phyloP scores from a whole-genome alignment of 176 grass and related monocot species.

The bread wheat (Triticum aestivum) region IWGSC_CS_RefSeq_v2.1 NC_057803.1:145097406-145097905 shows the following conservation, averaged over 20 bases:
- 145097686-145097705: neutral
- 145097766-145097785: constrained; percentile 34
- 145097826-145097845: constrained; percentile 80
- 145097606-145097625: constrained; percentile 35
- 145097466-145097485: constrained; percentile 27
- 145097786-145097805: constrained; percentile 17
- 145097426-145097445: constrained; percentile 11
- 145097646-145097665: neutral
- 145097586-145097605: constrained; percentile 50
- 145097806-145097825: constrained; percentile 49
- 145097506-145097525: constrained; percentile 34
- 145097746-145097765: constrained; percentile 31
- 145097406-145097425: constrained; percentile 45
- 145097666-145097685: neutral
- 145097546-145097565: constrained; percentile 17
- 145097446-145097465: constrained; percentile 32
- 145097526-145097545: neutral
- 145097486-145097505: constrained; percentile 28
- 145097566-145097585: constrained; percentile 51
- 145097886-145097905: constrained; percentile 73
- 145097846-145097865: constrained; percentile 99
- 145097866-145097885: constrained; percentile 86
- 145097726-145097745: constrained; percentile 35
- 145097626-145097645: neutral
- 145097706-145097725: constrained; percentile 37